Evolutionary conservation across 805 yeast species (phyloP), one percentile per base, ranked within the genome.

Genomic region (Yarrowia sp.): DNA sequence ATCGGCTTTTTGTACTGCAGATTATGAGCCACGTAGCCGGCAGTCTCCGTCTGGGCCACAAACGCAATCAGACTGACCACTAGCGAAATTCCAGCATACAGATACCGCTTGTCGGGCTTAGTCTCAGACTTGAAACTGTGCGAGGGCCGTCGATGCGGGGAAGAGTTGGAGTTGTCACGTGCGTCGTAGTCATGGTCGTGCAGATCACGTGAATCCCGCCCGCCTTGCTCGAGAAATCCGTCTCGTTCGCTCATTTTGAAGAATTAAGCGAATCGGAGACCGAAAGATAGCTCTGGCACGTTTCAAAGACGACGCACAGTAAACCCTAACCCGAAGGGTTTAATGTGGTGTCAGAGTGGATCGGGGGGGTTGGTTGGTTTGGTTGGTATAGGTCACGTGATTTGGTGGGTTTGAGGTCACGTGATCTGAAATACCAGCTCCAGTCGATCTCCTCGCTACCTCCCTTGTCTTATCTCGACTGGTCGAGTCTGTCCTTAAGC

Each of bases 21-120:
- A 8, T 80, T 75, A 40, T 82, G 79, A 74, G 90, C 89, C 7
- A 91, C 82, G 69, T 87, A 87, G 8, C 91, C 84, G 1, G 96
- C 90, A 70, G 88, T 80, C 75, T 91, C 97, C 0, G 97, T 91
- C 75, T 91, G 97, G 15, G 83, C 74, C 5, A 92, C 92, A 78
- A 92, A 92, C 3, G 92, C 74, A 8, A 85, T 74, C 70, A 87
- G 72, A 0, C 89, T 84, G 1, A 85, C 69, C 1, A 81, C 14
- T 50, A 87, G 82, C 1, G 89, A 80, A 0, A 78, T 71, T 3
- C 79, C 77, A 5, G 87, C 86, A 71, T 84, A 81, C 5, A 79
- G 70, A 48, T 74, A 76, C n/a, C 85, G 74, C 69, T 80, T 82
- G 46, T 65, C 67, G 10, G 74, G 43, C 10, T 63, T 48, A 5